Conservation (phyloP, 192 early-diverging fungal genomes). For the Backusella circina region DNA sequence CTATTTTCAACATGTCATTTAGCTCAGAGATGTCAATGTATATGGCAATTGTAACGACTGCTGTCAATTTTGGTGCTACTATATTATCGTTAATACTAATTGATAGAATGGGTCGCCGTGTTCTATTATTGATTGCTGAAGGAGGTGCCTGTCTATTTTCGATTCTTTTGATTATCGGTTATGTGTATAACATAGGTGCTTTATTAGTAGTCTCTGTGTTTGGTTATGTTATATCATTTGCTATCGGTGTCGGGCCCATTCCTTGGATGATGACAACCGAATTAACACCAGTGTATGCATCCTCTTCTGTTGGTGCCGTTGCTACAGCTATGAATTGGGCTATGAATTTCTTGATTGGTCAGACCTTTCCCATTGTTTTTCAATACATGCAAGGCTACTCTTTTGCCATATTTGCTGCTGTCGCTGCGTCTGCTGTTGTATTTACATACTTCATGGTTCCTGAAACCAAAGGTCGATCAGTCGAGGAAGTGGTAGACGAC, state of each 20-base stretch:
- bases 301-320: slow-evolving; percentile 64
- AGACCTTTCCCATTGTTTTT: slow-evolving; percentile 30
- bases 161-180: slow-evolving; percentile 59
- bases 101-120: slow-evolving; percentile 63
- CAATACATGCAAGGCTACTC: slow-evolving; percentile 48
- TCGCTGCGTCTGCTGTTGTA: slow-evolving; percentile 4
- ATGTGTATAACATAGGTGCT: slow-evolving; percentile 44
- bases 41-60: slow-evolving; percentile 56
- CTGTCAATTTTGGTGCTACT: slow-evolving; percentile 60
- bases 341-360: slow-evolving; percentile 42
- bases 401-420: slow-evolving; percentile 13
- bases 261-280: slow-evolving; percentile 81
- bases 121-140: slow-evolving; percentile 57
- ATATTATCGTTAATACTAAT: slow-evolving; percentile 54
- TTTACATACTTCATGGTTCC: slow-evolving; percentile 44
- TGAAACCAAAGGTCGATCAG: slow-evolving; percentile 51
- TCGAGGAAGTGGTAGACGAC: slow-evolving; percentile 51
- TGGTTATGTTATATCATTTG: slow-evolving; percentile 74
- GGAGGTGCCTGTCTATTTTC: slow-evolving; percentile 59
- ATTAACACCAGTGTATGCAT: slow-evolving; percentile 68
- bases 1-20: slow-evolving; percentile 67
- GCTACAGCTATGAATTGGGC: slow-evolving; percentile 73
- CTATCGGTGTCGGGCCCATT: slow-evolving; percentile 76
- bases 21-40: slow-evolving; percentile 50
- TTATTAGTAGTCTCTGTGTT: slow-evolving; percentile 69